Base-by-base conservation (phyloP, 257 asterid genomes). In the Solanum chilense region DNA sequence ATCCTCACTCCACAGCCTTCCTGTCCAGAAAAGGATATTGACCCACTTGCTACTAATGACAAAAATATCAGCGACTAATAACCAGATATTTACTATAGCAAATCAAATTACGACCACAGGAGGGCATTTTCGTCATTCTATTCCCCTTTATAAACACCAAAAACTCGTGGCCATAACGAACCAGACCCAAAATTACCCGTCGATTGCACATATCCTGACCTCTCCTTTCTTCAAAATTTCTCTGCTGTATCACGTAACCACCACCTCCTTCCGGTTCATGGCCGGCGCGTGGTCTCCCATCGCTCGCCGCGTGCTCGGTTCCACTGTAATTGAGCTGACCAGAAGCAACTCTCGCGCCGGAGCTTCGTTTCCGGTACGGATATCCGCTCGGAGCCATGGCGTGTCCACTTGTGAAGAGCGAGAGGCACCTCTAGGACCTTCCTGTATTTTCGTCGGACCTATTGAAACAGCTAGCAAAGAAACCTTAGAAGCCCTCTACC, bases 381-480 rank as follows among this genome's bases (percentile, higher is more conserved):
- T 92, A 29, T 91, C 96, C 85, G 44, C 93, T 73, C 86, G 95
- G 82, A 90, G 93, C 91, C 84, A 89, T 93, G 94, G 93, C 74
- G 86, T 89, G 42, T 87, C 93, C n/a, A 84, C 90, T 29, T 83
- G 74, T 90, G 91, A 86, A 89, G 91, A 89, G 86, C 90, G 92
- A 81, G 82, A 45, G 52, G 92, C 89, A 20, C 78, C 89, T 33
- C 95, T 94, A 87, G 99, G 96, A 20, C 99, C 98, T 69, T 95
- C 99, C 16, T 97, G 99, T 89, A 88, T 97, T 82, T 97, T 93
- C 90, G 96, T 97, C 83, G 99, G 99, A 29, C 98, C 98, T 25
- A 90, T 97, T 11, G 99, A 97, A 88, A 91, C 94, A 35, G 99
- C 99, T 88, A 95, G 94, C 60, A 95, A 95, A 87, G 99, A 95